A percentile compares a stretch with the other conserved stretches of the same genome.
These are phyloP conservation scores for Aspergillus leporis DNA, from an alignment of 495 filamentous ascomycete genomes.

Conservation along the genomic window DNA sequence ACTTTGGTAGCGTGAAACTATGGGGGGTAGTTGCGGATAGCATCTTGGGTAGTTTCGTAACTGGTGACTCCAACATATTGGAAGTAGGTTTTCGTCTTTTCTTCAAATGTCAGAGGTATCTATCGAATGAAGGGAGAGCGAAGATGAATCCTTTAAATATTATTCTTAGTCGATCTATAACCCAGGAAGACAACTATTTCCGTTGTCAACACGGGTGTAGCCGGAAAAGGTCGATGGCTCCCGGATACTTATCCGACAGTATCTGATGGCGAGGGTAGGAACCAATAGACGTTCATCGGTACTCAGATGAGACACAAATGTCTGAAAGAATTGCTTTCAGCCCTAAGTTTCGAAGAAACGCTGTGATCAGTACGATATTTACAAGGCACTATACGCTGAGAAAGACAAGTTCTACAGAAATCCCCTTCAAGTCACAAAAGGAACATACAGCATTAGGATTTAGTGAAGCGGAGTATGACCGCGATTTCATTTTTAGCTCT, in stretches of 20 bases:
- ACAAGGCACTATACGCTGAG: background rate
- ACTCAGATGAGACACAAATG: background rate
- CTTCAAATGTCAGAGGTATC: background rate
- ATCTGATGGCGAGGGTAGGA: background rate
- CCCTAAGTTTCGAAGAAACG: background rate
- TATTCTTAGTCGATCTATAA: background rate
- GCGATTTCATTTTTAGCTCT: too few species aligned
- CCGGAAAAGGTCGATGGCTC: constrained; percentile 8
- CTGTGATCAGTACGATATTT: background rate
- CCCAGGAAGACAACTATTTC: background rate
- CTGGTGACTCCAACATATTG: constrained; percentile 8
- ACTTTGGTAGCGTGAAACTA: constrained; percentile 9
- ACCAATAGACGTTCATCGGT: background rate
- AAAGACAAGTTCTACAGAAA: background rate
- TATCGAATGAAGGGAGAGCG: background rate
- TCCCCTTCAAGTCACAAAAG: too few species aligned
- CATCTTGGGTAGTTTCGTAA: constrained; percentile 8
- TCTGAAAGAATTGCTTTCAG: background rate
- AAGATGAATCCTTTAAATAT: background rate
- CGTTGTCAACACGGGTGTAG: background rate
- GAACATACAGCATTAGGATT: too few species aligned
- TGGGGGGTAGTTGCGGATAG: constrained; percentile 15
- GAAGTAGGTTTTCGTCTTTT: background rate
- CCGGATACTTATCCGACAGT: constrained; percentile 13
- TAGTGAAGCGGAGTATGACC: too few species aligned